These are phyloP conservation scores for Suillus discolor DNA, from an alignment of 768 basidiomycete genomes.

Conservation along the genomic window DNA sequence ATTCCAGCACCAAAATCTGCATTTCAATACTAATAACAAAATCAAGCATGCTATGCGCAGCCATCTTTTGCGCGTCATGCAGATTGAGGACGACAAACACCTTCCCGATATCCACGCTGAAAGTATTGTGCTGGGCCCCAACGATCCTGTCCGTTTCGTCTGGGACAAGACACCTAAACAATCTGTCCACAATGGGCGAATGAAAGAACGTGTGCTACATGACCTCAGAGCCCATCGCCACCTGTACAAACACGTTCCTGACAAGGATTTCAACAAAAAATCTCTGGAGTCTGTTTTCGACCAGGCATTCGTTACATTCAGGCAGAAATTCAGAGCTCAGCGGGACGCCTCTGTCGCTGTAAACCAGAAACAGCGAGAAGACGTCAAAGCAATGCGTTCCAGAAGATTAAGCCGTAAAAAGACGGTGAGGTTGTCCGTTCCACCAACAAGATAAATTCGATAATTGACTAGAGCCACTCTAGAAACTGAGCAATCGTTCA, in stretches of 20 bases:
- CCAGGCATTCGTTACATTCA: constrained; percentile 66
- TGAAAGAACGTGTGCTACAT: constrained; percentile 64
- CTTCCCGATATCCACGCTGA: constrained; percentile 67
- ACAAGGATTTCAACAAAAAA: constrained; percentile 67
- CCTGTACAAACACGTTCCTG: constrained; percentile 63
- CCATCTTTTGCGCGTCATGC: constrained; percentile 65
- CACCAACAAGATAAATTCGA: not conserved
- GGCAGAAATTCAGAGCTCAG: constrained; percentile 68
- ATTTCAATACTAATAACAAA: not conserved
- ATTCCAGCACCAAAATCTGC: constrained; percentile 14
- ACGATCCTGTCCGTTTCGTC: constrained; percentile 71
- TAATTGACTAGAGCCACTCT: constrained; percentile 8
- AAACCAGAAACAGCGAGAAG: constrained; percentile 54
- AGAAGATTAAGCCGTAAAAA: constrained; percentile 65
- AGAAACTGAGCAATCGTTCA: constrained; percentile 73
- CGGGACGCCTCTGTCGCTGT: constrained; percentile 48
- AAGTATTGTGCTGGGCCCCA: constrained; percentile 43
- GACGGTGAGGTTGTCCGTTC: constrained; percentile 43
- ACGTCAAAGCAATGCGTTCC: constrained; percentile 61
- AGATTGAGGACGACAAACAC: constrained; percentile 52
- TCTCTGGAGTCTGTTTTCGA: constrained; percentile 65
- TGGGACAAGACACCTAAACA: constrained; percentile 81
- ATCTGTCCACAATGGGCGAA: constrained; percentile 70
- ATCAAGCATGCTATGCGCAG: constrained; percentile 68
- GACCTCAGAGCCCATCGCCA: constrained; percentile 60